Evolutionary conservation across 805 yeast genomes (phyloP), one percentile per base, ranked within the genome.

Genomic region (Candida sithepensis): DNA sequence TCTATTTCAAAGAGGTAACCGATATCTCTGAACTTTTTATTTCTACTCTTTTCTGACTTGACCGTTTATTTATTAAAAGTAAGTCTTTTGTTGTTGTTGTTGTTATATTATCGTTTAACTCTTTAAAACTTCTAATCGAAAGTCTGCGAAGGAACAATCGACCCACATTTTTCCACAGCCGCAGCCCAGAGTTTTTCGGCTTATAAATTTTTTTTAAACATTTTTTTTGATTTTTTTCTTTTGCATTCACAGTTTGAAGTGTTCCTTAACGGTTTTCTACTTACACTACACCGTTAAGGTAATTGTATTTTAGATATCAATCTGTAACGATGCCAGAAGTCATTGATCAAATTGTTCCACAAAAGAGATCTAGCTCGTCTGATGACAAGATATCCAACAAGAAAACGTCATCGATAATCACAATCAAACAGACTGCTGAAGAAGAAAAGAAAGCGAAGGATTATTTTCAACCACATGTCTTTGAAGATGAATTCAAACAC

Each of bases 401-500:
- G 43, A 56, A 58, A 47, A 52, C 54, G 2, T 47, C 59, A 1
- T 13, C 48, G 4, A 39, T 43, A 2, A 50, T 61, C 13, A 55
- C 57, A 38, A 62, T 66, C 44, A 60, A 54, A 32, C 70, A 66
- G 44, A 57, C 69, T 1, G 56, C 65, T 13, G 68, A 66, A 44
- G 67, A 66, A 41, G 70, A 66, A 50, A 54, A 53, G 6, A 45
- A 54, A 28, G 68, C 71, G 2, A 59, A 51, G n/a, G 51, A 52
- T 14, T 64, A 64, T 34, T 65, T 66, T 39, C 67, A 66, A 42
- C 42, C 52, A 0, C 64, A 64, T 44, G 49, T 66, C 14, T 64
- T 65, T 43, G 76, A 76, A 22, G 55, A 61, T 1, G 51, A 66
- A 2, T 77, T 74, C 54, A 68, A 67, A 55, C 53, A 59, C 3